Base-by-base conservation (phyloP, 306 rosid genomes). In the Neltuma alba region DNA sequence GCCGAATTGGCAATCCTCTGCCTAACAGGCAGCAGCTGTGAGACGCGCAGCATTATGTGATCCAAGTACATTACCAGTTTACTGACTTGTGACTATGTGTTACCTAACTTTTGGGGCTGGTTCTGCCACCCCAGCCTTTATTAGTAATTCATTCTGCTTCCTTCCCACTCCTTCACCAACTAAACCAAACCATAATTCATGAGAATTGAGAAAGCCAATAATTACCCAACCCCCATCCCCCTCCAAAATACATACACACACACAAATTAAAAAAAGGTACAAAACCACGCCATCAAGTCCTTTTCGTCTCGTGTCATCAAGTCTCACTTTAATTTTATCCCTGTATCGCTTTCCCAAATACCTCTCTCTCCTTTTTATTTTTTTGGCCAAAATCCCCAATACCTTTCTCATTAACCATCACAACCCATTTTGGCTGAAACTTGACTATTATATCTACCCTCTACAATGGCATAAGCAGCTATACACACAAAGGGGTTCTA, bases 291-390 rank as follows among this genome's bases (percentile, higher is more conserved):
- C n/a, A n/a, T n/a, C n/a, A n/a, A n/a, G 63, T 65, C 61, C 45
- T 33, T 65, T 27, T 67, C 82, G 33, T 77, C 42, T 62, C 75
- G 7, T 50, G 55, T 31, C 62, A 61, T 67, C 48, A 9, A 41
- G 0, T 41, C 45, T 41, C 45, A 2, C 45, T 9, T 14, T 9
- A 1, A 9, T 41, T 41, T 41, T 10, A 41, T 27, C 14, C 1
- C 20, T n/a, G n/a, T n/a, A n/a, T n/a, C n/a, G n/a, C n/a, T n/a
- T n/a, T n/a, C n/a, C n/a, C n/a, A n/a, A n/a, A n/a, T n/a, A n/a
- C n/a, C n/a, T n/a, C n/a, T n/a, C n/a, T n/a, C n/a, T n/a, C n/a
- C n/a, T n/a, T n/a, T n/a, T n/a, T n/a, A n/a, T n/a, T n/a, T n/a
- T n/a, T n/a, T n/a, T n/a, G n/a, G 50, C 7, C 15, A 60, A 27